These are phyloP conservation scores for Didymella keratinophila DNA, from an alignment of 2,329 filamentous ascomycete genomes.

Conservation along the genomic window DNA sequence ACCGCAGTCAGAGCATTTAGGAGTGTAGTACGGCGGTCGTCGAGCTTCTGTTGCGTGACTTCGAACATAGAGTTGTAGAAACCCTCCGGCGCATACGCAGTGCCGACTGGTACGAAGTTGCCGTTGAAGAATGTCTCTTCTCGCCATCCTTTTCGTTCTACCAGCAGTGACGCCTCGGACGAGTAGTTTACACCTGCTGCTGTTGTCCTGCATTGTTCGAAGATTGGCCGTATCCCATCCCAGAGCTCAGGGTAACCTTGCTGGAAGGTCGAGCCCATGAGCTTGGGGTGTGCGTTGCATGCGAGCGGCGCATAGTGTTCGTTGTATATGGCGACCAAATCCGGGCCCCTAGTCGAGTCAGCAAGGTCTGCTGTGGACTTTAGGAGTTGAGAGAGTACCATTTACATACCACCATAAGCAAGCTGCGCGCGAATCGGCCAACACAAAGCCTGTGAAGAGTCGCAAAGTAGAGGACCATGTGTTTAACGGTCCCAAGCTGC, in stretches of 20 bases:
- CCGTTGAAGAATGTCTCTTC: conserved; percentile 47
- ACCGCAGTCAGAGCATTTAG: conserved; percentile 43
- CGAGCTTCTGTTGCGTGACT: conserved; percentile 42
- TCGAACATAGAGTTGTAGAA: conserved; percentile 46
- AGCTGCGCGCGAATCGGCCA: conserved; percentile 44
- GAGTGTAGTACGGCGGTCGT: conserved; percentile 43
- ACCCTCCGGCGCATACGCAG: conserved; percentile 39
- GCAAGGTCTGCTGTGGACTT: not conserved
- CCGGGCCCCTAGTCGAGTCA: conserved; percentile 31
- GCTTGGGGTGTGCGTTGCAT: conserved; percentile 36
- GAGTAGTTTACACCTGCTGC: conserved; percentile 39
- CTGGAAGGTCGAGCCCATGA: conserved; percentile 44
- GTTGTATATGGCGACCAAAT: conserved; percentile 47
- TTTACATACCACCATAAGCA: conserved; percentile 44
- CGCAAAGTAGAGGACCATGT: conserved; percentile 41
- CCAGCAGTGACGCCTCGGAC: conserved; percentile 30
- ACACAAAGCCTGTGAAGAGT: conserved; percentile 41
- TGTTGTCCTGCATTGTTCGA: conserved; percentile 35
- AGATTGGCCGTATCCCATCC: conserved; percentile 31
- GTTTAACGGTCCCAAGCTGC: conserved; percentile 35
- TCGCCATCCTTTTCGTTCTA: conserved; percentile 40
- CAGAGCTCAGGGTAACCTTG: conserved; percentile 44
- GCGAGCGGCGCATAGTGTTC: conserved; percentile 41
- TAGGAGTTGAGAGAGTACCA: not conserved
- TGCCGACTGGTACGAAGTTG: conserved; percentile 43